Base-by-base conservation (phyloP, 108 stramenopile genomes). In the Skeletonema grethae region DNA sequence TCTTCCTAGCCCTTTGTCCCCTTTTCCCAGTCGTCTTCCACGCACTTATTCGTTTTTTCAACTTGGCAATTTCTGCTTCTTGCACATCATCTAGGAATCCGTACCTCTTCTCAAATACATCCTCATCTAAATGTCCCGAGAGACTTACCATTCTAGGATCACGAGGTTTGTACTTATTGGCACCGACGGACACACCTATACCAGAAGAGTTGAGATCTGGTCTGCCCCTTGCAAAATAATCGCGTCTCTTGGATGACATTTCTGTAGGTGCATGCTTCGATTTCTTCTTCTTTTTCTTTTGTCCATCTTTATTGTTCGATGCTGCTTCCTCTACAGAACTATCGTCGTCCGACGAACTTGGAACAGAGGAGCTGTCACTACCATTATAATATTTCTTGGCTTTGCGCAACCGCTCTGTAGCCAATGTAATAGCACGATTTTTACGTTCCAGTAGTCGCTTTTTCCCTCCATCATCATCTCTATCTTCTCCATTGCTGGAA, bases 161-260 rank as follows among this genome's bases (percentile, higher is more conserved):
- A 32, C 85, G 69, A 11, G 94, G 82, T 63, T 90, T 88, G 80
- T 93, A 96, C 22, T 82, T 81, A 73, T 92, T 82, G 15, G 95
- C 89, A n/a, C 87, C 87, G 69, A 94, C 84, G 57, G 87, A 88
- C 25, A 93, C 86, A 43, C 95, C 90, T n/a, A 92, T 77, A 10
- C 95, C 95, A 30, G 82, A 81, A 24, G 82, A 87, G 68, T 92
- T 92, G 28, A 92, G 70, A 58, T 77, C 63, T 18, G 79, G 82
- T 46, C 83, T 78, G 3, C 87, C 90, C 11, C 90, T 72, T 2
- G 76, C 64, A 57, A 79, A 93, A 67, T 84, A 92, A 34, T 88
- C 95, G 2, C 72, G 61, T 18, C 95, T 83, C 65, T 83, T 85
- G 5, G 91, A 92, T 15, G 95, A 96, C 45, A 83, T 89, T 85